Base-by-base conservation (phyloP, 495 filamentous ascomycete genomes). In the Tuber borchii region DNA sequence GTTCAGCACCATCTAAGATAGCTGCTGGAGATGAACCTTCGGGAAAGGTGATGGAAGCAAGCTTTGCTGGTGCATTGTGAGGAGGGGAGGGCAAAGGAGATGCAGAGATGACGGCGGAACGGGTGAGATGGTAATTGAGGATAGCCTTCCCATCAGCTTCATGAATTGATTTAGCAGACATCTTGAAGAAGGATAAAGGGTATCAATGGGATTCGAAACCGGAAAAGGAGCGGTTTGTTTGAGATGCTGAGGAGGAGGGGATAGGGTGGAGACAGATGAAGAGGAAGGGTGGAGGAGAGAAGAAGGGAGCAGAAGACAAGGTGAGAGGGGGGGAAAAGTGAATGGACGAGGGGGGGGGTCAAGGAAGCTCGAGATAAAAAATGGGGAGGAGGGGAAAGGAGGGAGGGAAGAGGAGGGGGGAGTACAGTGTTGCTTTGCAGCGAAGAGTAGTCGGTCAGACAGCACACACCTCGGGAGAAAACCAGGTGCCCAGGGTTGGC, bases 111-210 rank as follows among this genome's bases (percentile, higher is more conserved):
- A 97, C 91, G 75, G 95, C 91, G 76, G 95, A 94, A 83, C 95
- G 92, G 80, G 95, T 99, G 88, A 99, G 94, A 90, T 99, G 95
- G 89, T 97, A 99, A 91, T 97, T 97, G 88, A 99, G 88, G 88
- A 99, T 98, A 88, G 95, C 95, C 92, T 99, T 99, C 90, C 95
- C 95, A 87, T 99, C 95, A 88, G 96, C 95, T 87, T 99, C 95
- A 89, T 91, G 86, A 83, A 99, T 97, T 76, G 95, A 91, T 87
- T 99, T 99, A 86, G 95, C 96, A 85, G 95, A 96, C 95, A 99
- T 99, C 88, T 83, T 88, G 83, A 80, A 45, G 78, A 51, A 43
- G 56, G 71, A 19, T 75, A 71, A 74, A 26, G 65, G 69, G 79
- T 78, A 73, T 73, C 74, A 68, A 75, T 70, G 42, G 69, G 56